phyloP scores from a whole-genome alignment of 2,329 filamentous ascomycete species.

The Cladophialophora bantiana region DNA sequence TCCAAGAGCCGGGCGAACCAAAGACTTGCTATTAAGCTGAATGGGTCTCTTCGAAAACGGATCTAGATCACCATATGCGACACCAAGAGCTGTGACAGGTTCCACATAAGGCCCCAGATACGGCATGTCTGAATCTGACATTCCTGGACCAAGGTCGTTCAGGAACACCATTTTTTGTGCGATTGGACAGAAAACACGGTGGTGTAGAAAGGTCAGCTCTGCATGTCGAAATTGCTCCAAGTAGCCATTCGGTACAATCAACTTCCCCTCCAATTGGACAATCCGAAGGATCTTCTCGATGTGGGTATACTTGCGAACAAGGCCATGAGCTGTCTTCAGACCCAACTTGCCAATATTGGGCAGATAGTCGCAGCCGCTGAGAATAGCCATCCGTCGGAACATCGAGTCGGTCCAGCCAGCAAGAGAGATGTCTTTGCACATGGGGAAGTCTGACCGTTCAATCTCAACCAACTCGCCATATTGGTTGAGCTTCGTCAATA shows the following conservation, averaged over 20 bases:
- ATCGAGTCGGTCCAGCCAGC: slow-evolving; percentile 91
- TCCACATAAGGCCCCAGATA: slow-evolving; percentile 81
- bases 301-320: slow-evolving; percentile 88
- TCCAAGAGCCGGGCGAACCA: slow-evolving; percentile 45
- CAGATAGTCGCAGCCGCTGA: slow-evolving; percentile 97
- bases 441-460: slow-evolving; percentile 84
- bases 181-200: slow-evolving; percentile 88
- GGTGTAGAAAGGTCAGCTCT: slow-evolving; percentile 90
- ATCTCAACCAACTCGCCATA: slow-evolving; percentile 94
- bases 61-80: slow-evolving; percentile 83
- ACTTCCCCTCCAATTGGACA: slow-evolving; percentile 88
- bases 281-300: slow-evolving; percentile 82
- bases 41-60: slow-evolving; percentile 61
- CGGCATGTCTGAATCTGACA: slow-evolving; percentile 73
- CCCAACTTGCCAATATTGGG: slow-evolving; percentile 83
- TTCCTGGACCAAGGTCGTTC: slow-evolving; percentile 68
- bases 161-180: slow-evolving; percentile 75
- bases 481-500: slow-evolving; percentile 93
- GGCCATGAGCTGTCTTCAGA: slow-evolving; percentile 88
- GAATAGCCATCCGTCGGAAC: slow-evolving; percentile 93
- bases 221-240: slow-evolving; percentile 81
- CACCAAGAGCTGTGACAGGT: slow-evolving; percentile 70
- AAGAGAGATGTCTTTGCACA: slow-evolving; percentile 85
- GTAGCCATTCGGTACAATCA: slow-evolving; percentile 80
- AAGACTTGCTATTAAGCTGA: slow-evolving; percentile 37